Base-by-base conservation (phyloP, 106 monocot genomes). In the Dioscorea alata region DNA sequence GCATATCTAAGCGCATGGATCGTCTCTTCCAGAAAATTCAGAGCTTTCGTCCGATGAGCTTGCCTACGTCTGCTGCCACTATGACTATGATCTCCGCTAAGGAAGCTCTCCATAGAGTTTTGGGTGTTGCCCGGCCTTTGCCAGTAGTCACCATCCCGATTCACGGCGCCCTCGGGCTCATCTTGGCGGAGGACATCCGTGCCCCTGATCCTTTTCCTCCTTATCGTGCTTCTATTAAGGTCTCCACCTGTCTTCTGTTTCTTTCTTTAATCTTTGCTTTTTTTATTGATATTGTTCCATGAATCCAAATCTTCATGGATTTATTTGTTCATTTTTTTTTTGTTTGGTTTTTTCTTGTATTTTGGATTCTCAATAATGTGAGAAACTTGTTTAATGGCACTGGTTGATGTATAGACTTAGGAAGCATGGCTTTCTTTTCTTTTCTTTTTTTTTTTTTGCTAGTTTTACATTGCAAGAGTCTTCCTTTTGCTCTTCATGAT, bases 191-290 rank as follows among this genome's bases (percentile, higher is more conserved):
- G 73, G 97, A 90, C 71, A 75, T 92, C 72, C 78, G 78, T 59
- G 86, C 92, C 13, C 74, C 76, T 51, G 97, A 92, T 69, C 97
- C 97, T 23, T 75, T 92, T 15, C 97, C 97, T 57, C 97, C 92
- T 61, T 92, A 82, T 70, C 89, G 81, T 2, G 97, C 97, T 23
- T 97, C 97, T 69, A 53, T 92, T 66, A 97, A 92, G 97, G 90
- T 48, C 34, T 25, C 17, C 12, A 12, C 15, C 6, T 76, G 22
- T 71, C 33, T 56, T 33, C 19, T 48, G 54, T 19, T 54, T 54
- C 5, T 54, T 54, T 18, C 2, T 19, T 13, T 54, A 18, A 54
- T 54, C 15, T 16, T 5, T 54, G 19, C 54, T 19, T 14, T 54
- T 54, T 8, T 5, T 1, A 3, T 54, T 54, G 6, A 54, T 19